phyloP scores from a whole-genome alignment of 495 filamentous ascomycete genomes.

The Penicillium subrubescens region DNA sequence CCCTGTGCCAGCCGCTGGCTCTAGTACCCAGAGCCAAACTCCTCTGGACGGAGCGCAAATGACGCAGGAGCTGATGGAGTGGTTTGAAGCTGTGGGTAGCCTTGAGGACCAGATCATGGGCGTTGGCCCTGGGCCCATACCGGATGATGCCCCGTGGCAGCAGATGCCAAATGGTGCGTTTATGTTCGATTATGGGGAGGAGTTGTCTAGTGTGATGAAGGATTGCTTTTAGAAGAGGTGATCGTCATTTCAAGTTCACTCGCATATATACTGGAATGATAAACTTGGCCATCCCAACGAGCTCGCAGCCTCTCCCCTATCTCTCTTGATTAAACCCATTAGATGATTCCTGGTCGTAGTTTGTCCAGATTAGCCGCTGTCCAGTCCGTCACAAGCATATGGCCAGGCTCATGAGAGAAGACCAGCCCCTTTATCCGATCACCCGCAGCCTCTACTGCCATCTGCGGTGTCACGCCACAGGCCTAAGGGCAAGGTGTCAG shows the following conservation, averaged over 20 bases:
- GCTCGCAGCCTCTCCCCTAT: neutral
- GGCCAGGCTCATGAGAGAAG: conserved; percentile 56
- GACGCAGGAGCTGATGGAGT: conserved; percentile 45
- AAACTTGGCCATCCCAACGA: neutral
- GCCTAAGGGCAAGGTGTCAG: conserved; percentile 31
- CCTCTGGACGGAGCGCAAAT: conserved; percentile 40
- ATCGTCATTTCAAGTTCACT: neutral
- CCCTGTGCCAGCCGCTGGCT: conserved; percentile 2
- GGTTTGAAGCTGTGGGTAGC: conserved; percentile 46
- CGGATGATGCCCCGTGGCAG: conserved; percentile 28
- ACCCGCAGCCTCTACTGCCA: conserved; percentile 52
- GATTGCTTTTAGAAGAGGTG: conserved; percentile 33
- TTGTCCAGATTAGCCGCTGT: conserved; percentile 20
- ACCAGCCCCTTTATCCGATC: conserved; percentile 47
- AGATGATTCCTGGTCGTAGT: conserved; percentile 15
- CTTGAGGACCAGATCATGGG: conserved; percentile 44
- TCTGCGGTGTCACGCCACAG: conserved; percentile 61
- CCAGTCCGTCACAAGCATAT: conserved; percentile 58
- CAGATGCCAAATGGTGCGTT: conserved; percentile 25
- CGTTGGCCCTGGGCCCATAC: conserved; percentile 24
- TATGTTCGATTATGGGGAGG: conserved; percentile 39
- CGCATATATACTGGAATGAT: neutral
- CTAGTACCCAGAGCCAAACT: conserved; percentile 28
- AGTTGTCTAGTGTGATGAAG: conserved; percentile 44
- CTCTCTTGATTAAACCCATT: neutral